These are phyloP conservation scores for Cymodocea nodosa DNA, from an alignment of 116 monocot species.

Conservation along the genomic window DNA sequence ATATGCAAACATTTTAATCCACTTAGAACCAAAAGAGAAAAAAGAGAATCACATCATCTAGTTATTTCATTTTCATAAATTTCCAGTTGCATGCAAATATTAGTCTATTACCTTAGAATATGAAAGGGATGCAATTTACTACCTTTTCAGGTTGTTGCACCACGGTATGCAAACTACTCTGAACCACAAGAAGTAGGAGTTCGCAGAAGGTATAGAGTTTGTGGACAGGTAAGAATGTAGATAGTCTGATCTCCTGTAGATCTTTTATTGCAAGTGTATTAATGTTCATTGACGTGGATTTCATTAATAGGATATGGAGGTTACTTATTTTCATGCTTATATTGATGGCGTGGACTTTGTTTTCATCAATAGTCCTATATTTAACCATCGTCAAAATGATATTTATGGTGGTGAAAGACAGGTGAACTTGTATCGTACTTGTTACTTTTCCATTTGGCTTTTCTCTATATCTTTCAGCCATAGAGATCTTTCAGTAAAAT, in stretches of 20 bases:
- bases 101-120: too few relatives aligned
- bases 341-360: conserved; percentile 92
- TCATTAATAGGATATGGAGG: conserved; percentile 61
- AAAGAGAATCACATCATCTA: too few relatives aligned
- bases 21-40: too few relatives aligned
- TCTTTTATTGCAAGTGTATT: neutral
- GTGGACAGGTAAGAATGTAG: conserved; percentile 49
- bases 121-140: too few relatives aligned
- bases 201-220: conserved; percentile 47
- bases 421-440: neutral
- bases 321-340: conserved; percentile 60
- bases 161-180: conserved; percentile 61
- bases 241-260: neutral
- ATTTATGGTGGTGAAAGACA: conserved; percentile 60
- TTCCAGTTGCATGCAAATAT: too few relatives aligned
- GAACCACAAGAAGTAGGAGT: conserved; percentile 52
- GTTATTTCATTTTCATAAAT: too few relatives aligned
- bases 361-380: conserved; percentile 55
- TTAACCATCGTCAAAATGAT: conserved; percentile 35
- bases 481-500: neutral
- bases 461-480: neutral
- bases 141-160: conserved; percentile 47
- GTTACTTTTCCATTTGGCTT: too few relatives aligned
- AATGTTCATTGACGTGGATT: neutral
- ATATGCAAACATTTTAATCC: too few relatives aligned